Evolutionary conservation across 2,329 filamentous ascomycete species (phyloP), one percentile per base, ranked within the genome.

Genomic region (Trichoderma sp.): DNA sequence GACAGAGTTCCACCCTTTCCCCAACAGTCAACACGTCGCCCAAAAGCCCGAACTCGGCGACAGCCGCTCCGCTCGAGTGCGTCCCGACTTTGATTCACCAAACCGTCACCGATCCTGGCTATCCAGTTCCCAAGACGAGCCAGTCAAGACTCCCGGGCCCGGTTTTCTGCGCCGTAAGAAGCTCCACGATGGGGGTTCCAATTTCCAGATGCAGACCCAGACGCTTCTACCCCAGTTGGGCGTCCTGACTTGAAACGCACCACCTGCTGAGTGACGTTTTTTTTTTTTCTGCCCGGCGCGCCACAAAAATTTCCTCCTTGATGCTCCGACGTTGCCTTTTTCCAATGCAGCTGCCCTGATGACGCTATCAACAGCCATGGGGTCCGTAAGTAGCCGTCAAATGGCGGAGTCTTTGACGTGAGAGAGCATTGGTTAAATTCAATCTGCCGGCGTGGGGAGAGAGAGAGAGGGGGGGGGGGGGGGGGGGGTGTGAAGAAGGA

Each of bases 171-270:
- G 8, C 48, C 48, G 48, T 58, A 42, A 67, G 54, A 58, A 60
- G 64, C 29, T 67, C 54, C 61, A 56, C 50, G 61, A 54, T 22
- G 60, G 35, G 60, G 60, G 25, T 27, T 29, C 61, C 50, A 64
- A 56, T 64, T 64, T 64, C 61, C 52, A 56, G n/a, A 42, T 64
- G 61, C 61, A 64, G 61, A 56, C 61, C 61, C 35, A 64, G 61
- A 64, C 61, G 35, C 50, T 54, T 54, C 52, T 64, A 56, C 61
- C 61, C 61, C 61, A 64, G 61, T 64, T 56, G 50, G 61, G 61
- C 50, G 61, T 64, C 17, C 50, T 19, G 61, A 64, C 37, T 54
- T 67, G 56, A 67, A 67, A 67, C 52, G 42, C 32, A 53, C 64
- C 64, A 52, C 54, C 29, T 66, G 64, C 64, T 66, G 35, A 58